Evolutionary conservation across 2,329 filamentous ascomycete genomes (phyloP).

Genomic region (Ophiocordyceps polyrhachis-furcata): DNA sequence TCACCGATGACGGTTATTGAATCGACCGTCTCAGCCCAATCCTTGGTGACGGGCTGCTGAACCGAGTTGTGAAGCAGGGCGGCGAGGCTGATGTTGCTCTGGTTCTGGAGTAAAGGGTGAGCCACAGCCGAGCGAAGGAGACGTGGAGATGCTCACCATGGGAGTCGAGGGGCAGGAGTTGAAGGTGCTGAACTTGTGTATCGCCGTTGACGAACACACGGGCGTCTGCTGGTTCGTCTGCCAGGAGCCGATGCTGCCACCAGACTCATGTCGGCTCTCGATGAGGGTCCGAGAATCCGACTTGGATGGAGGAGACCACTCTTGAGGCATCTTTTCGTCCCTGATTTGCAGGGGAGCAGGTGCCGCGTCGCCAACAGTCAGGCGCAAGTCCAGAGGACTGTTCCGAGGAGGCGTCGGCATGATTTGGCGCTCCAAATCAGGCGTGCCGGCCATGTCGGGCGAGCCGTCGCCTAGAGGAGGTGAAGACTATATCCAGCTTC

Average conservation of each 20-base stretch:
- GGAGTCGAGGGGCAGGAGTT: conserved; percentile 5
- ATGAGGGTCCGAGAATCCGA: conserved; percentile 12
- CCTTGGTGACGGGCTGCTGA: conserved; percentile 14
- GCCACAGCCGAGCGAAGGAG: background rate
- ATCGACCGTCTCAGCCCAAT: conserved; percentile 12
- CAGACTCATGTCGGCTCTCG: conserved; percentile 9
- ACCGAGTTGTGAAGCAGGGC: conserved; percentile 17
- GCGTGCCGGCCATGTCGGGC: background rate
- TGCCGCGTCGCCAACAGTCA: conserved; percentile 1
- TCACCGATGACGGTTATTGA: conserved; percentile 21
- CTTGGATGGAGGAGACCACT: conserved; percentile 5
- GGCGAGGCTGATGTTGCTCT: conserved; percentile 22
- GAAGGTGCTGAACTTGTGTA: conserved; percentile 2
- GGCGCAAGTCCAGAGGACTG: conserved; percentile 6
- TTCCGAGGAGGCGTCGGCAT: conserved; percentile 11
- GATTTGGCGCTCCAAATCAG: conserved; percentile 5
- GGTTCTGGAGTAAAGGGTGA: conserved; percentile 13
- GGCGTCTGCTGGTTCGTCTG: conserved; percentile 5
- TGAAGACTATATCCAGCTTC: background rate
- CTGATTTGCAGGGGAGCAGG: background rate
- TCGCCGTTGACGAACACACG: conserved; percentile 3
- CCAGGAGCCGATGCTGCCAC: conserved; percentile 8
- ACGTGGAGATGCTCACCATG: conserved; percentile 3
- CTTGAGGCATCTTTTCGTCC: conserved; percentile 1
- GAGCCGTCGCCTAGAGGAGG: background rate